Percentiles rank a stretch among this genome's conserved stretches.
Conservation (phyloP, 108 stramenopile genomes). For the Schizochytrium sp. region DNA sequence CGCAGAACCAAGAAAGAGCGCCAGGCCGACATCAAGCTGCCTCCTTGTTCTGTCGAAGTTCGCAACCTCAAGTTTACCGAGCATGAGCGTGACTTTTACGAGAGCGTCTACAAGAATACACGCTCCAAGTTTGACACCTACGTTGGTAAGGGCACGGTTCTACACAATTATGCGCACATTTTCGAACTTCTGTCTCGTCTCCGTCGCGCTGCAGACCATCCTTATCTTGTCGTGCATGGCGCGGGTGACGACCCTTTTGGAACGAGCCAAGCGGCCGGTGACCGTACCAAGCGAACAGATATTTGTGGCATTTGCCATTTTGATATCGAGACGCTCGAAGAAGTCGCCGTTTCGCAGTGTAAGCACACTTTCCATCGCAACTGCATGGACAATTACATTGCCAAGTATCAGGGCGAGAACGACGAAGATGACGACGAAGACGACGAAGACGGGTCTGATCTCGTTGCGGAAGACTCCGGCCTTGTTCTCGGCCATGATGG, state of each 20-base stretch:
- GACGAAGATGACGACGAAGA: not conserved
- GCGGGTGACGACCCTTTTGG: constrained; percentile 17
- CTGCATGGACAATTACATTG: constrained; percentile 15
- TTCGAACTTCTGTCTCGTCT: constrained; percentile 88
- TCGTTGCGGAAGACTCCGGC: not conserved
- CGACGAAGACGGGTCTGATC: not conserved
- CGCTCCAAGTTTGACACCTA: constrained; percentile 89
- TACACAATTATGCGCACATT: constrained; percentile 98
- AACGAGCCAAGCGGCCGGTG: not conserved
- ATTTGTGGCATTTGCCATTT: constrained; percentile 7
- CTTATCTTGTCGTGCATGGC: constrained; percentile 75
- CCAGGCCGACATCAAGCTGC: constrained; percentile 87
- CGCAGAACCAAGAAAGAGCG: constrained; percentile 87
- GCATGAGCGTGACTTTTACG: constrained; percentile 93
- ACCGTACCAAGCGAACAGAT: not conserved
- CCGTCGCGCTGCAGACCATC: constrained; percentile 95
- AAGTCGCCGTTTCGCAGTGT: constrained; percentile 8
- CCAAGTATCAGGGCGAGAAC: not conserved
- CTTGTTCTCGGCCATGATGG: constrained; percentile 4
- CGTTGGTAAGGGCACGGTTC: constrained; percentile 72
- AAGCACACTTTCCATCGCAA: constrained; percentile 20
- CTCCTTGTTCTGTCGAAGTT: constrained; percentile 58
- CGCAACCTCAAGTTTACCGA: constrained; percentile 72
- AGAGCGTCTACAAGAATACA: constrained; percentile 88
- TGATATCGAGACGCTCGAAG: constrained; percentile 9